Percentiles rank a stretch among this genome's conserved stretches.
Evolutionary conservation across 805 yeast species (phyloP).

Genomic region (Suhomyces kilbournensis): DNA sequence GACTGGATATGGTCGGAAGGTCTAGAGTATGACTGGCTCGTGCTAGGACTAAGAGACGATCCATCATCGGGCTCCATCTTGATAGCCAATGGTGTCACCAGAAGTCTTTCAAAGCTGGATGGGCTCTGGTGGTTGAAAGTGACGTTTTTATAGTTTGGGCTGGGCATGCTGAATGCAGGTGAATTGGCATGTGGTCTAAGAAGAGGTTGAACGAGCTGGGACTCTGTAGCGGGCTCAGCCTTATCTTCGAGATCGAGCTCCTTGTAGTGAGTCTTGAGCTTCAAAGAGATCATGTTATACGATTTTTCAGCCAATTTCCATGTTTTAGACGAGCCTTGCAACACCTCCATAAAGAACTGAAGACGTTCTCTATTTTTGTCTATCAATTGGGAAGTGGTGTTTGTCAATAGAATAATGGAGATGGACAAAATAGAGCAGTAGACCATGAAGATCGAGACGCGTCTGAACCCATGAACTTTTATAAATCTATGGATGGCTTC

Average conservation of each 20-base stretch:
- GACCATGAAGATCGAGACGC: slow-evolving; percentile 46
- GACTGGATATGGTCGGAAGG: background rate
- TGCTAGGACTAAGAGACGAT: background rate
- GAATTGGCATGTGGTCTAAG: background rate
- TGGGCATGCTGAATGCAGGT: background rate
- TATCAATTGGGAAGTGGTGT: slow-evolving; percentile 23
- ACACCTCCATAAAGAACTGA: slow-evolving; percentile 38
- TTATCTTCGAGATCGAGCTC: background rate
- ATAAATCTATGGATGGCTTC: slow-evolving; percentile 37
- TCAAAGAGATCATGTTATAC: slow-evolving; percentile 36
- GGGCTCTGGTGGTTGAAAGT: background rate
- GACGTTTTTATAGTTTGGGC: background rate
- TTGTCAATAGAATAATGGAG: slow-evolving; percentile 38
- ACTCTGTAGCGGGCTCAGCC: background rate
- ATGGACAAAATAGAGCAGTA: slow-evolving; percentile 47
- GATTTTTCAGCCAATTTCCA: slow-evolving; percentile 50
- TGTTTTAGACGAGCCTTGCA: slow-evolving; percentile 41
- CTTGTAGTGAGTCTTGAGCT: slow-evolving; percentile 19
- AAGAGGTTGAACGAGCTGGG: background rate
- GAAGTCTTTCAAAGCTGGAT: background rate
- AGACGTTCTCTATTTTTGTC: slow-evolving; percentile 27
- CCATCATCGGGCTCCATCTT: background rate
- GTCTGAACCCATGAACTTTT: slow-evolving; percentile 36
- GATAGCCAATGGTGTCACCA: background rate
- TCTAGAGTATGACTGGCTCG: background rate